Percentiles rank a stretch among this genome's conserved stretches.
phyloP scores from a whole-genome alignment of 2,329 filamentous ascomycete species.

The Teratosphaeriaceae sp. region DNA sequence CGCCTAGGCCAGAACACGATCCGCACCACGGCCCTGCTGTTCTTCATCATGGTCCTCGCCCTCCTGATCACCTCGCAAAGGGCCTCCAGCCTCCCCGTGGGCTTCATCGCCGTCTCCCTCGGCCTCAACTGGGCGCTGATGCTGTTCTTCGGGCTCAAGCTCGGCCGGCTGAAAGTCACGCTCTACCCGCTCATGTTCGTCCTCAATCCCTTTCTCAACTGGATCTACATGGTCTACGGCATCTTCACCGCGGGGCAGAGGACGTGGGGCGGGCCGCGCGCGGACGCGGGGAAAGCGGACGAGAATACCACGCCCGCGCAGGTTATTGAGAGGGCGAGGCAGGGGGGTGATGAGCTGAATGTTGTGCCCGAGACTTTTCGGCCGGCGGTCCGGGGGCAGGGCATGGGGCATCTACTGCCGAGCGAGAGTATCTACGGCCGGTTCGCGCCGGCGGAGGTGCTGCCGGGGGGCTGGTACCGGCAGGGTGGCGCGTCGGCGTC shows the following conservation, averaged over 20 bases:
- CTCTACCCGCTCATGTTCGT: conserved; percentile 90
- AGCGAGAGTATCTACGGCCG: conserved; percentile 69
- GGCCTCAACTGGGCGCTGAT: conserved; percentile 93
- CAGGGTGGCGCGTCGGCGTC: conserved; percentile 63
- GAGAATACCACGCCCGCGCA: conserved; percentile 68
- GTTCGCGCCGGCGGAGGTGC: conserved; percentile 65
- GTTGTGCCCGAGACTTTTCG: conserved; percentile 81
- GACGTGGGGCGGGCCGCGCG: conserved; percentile 91
- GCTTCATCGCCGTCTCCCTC: conserved; percentile 87
- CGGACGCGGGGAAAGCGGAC: conserved; percentile 78
- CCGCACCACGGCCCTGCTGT: conserved; percentile 83
- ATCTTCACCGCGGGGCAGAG: conserved; percentile 91
- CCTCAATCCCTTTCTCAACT: conserved; percentile 94
- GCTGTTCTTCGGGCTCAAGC: conserved; percentile 86
- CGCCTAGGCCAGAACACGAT: conserved; percentile 96
- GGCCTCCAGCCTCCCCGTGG: conserved; percentile 73
- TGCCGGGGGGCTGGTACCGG: conserved; percentile 62
- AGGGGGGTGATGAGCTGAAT: conserved; percentile 80
- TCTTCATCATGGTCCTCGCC: conserved; percentile 88
- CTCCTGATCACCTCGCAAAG: conserved; percentile 77
- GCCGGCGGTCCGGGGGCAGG: conserved; percentile 46
- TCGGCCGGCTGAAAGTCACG: conserved; percentile 88
- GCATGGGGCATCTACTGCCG: conserved; percentile 69
- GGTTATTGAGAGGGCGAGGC: conserved; percentile 74
- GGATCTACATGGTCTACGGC: conserved; percentile 96